Evolutionary conservation across 2,329 filamentous ascomycete genomes (phyloP).

Genomic region (Penicillium vulpinum): DNA sequence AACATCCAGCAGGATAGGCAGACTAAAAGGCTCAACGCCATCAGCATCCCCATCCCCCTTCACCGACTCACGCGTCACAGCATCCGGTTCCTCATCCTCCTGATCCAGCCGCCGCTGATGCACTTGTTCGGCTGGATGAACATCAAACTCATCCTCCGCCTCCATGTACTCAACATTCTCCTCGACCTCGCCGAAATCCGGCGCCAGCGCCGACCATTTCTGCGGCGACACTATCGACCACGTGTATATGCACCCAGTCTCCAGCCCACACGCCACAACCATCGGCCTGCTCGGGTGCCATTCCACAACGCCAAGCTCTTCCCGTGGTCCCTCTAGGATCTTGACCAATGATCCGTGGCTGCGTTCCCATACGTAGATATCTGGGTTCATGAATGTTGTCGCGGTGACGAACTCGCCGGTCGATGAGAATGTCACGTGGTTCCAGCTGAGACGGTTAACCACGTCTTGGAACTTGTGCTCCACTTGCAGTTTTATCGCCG

Average conservation of each 20-base stretch:
- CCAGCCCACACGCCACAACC: slow-evolving; percentile 86
- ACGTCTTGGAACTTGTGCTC: slow-evolving; percentile 99
- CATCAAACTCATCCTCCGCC: slow-evolving; percentile 95
- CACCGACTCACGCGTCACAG: slow-evolving; percentile 71
- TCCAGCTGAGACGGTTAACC: slow-evolving; percentile 93
- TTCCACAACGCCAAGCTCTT: slow-evolving; percentile 94
- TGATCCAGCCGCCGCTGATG: slow-evolving; percentile 85
- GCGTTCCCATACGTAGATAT: slow-evolving; percentile 97
- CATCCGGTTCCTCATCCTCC: slow-evolving; percentile 92
- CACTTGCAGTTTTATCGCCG: slow-evolving; percentile 83
- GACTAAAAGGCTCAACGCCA: slow-evolving; percentile 66
- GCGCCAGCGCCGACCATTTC: slow-evolving; percentile 93
- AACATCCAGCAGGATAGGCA: slow-evolving; percentile 91
- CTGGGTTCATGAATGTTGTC: slow-evolving; percentile 96
- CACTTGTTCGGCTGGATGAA: slow-evolving; percentile 91
- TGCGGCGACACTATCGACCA: slow-evolving; percentile 96
- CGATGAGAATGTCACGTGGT: slow-evolving; percentile 91
- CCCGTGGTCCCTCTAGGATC: slow-evolving; percentile 93
- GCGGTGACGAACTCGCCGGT: slow-evolving; percentile 95
- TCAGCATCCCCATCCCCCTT: slow-evolving; percentile 60
- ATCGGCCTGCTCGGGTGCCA: slow-evolving; percentile 91
- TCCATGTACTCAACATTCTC: slow-evolving; percentile 98
- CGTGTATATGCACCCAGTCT: slow-evolving; percentile 89
- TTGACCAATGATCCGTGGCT: slow-evolving; percentile 91
- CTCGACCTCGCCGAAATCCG: slow-evolving; percentile 95